Evolutionary conservation across 2,329 filamentous ascomycete species (phyloP).

Genomic region (Pseudogymnoascus verrucosus): DNA sequence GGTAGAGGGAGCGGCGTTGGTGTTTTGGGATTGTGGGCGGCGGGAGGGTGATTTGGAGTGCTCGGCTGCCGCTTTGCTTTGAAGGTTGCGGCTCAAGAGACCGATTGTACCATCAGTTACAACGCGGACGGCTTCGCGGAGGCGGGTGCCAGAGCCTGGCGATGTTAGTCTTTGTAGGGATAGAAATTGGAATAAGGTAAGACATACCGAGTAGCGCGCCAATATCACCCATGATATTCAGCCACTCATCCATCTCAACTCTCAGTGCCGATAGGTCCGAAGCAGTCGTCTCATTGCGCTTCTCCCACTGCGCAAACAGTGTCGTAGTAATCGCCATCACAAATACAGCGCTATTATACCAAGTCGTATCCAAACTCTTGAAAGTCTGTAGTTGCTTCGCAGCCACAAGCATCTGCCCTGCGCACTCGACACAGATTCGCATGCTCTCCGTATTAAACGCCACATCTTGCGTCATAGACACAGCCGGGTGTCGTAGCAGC

Average conservation of each 20-base stretch:
- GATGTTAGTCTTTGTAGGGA: constrained; percentile 5
- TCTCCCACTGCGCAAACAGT: constrained; percentile 61
- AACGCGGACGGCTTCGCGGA: constrained; percentile 39
- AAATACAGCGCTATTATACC: constrained; percentile 67
- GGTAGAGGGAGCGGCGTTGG: neutral
- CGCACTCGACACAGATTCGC: constrained; percentile 57
- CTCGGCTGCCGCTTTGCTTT: constrained; percentile 25
- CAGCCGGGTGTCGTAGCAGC: constrained; percentile 53
- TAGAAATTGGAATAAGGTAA: neutral
- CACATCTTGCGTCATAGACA: constrained; percentile 46
- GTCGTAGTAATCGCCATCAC: constrained; percentile 66
- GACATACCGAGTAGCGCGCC: constrained; percentile 57
- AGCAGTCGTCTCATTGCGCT: constrained; percentile 50
- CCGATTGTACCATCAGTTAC: constrained; percentile 41
- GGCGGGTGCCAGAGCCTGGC: constrained; percentile 38
- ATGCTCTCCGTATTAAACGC: constrained; percentile 53
- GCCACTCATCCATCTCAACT: constrained; percentile 62
- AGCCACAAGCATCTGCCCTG: constrained; percentile 54
- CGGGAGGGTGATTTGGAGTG: neutral
- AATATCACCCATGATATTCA: constrained; percentile 59
- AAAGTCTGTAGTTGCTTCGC: constrained; percentile 52
- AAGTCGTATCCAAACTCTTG: constrained; percentile 68
- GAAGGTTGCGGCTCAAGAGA: constrained; percentile 36
- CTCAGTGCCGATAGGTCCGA: constrained; percentile 53
- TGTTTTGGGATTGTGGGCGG: neutral